Evolutionary conservation across 1,284 basidiomycete species (phyloP).

Genomic region (Ganoderma multipileum): DNA sequence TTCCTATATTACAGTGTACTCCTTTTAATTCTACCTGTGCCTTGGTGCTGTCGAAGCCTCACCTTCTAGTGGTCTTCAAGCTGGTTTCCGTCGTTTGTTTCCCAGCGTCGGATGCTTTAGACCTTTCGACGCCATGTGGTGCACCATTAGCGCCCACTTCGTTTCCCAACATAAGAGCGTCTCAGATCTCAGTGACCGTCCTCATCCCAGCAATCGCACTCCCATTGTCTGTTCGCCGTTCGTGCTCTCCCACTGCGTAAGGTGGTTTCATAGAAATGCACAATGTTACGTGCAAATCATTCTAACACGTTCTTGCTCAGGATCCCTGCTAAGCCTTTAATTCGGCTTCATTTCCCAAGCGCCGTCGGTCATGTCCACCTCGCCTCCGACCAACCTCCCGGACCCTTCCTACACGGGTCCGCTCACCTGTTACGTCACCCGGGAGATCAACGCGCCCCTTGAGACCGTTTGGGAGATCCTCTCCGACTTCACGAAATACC

Average conservation of each 20-base stretch:
- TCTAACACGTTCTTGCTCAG: not conserved
- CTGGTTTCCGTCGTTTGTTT: not conserved
- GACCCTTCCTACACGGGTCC: slow-evolving; percentile 37
- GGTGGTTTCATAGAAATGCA: not conserved
- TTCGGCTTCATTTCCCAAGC: not conserved
- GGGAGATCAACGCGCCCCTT: slow-evolving; percentile 52
- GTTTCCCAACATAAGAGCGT: not conserved
- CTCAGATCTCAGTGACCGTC: not conserved
- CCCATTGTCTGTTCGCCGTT: not conserved
- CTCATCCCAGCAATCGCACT: not conserved
- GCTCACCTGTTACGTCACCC: slow-evolving; percentile 46
- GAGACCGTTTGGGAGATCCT: slow-evolving; percentile 57
- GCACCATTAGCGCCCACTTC: not conserved
- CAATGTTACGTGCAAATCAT: not conserved
- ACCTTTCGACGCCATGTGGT: not conserved
- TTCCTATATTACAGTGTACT: not conserved
- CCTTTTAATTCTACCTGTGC: not conserved
- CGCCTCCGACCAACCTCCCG: slow-evolving; percentile 24
- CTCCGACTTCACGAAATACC: slow-evolving; percentile 55
- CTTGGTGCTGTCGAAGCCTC: not conserved
- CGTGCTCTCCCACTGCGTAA: not conserved
- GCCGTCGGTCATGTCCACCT: not conserved
- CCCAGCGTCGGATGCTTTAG: not conserved
- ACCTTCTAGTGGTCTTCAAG: not conserved
- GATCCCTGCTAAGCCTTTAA: not conserved